phyloP scores from a whole-genome alignment of 805 yeast species.

The Spencermartinsiella europaea region DNA sequence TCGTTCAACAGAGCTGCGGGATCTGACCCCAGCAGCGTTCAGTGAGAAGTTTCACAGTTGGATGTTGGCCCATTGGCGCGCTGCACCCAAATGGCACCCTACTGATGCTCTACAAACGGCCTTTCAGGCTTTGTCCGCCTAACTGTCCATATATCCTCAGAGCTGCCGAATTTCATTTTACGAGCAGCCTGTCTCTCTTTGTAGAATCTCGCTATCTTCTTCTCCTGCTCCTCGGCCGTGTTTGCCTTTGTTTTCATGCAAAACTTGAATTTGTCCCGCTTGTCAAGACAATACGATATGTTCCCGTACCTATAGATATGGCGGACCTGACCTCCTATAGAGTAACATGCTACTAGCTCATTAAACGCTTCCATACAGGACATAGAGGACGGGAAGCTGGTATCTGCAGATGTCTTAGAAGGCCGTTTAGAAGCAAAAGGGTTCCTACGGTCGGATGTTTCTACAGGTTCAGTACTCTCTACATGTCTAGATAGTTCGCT shows the following conservation, averaged over 20 bases:
- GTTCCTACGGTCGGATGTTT: not conserved
- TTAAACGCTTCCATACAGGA: constrained; percentile 80
- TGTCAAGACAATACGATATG: constrained; percentile 62
- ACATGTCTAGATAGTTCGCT: constrained; percentile 1
- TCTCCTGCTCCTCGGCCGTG: constrained; percentile 46
- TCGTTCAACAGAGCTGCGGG: too few species aligned
- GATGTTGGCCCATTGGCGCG: too few species aligned
- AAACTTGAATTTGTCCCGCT: constrained; percentile 72
- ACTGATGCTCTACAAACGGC: constrained; percentile 34
- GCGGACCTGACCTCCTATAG: constrained; percentile 85
- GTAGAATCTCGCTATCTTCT: constrained; percentile 62
- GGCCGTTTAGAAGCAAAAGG: constrained; percentile 14
- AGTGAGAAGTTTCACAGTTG: too few species aligned
- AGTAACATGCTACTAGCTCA: constrained; percentile 78
- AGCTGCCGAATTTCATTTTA: constrained; percentile 55
- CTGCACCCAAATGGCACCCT: too few species aligned
- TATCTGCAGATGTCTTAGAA: not conserved
- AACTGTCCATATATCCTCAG: constrained; percentile 80
- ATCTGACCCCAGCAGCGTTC: too few species aligned
- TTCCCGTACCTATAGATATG: constrained; percentile 81
- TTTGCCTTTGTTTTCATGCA: constrained; percentile 60
- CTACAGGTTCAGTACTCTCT: not conserved
- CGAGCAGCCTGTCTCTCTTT: constrained; percentile 57
- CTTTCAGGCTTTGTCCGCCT: constrained; percentile 33
- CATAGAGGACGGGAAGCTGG: constrained; percentile 43